Base-by-base conservation (phyloP, 1,284 basidiomycete species). In the Malassezia vespertilionis region DNA sequence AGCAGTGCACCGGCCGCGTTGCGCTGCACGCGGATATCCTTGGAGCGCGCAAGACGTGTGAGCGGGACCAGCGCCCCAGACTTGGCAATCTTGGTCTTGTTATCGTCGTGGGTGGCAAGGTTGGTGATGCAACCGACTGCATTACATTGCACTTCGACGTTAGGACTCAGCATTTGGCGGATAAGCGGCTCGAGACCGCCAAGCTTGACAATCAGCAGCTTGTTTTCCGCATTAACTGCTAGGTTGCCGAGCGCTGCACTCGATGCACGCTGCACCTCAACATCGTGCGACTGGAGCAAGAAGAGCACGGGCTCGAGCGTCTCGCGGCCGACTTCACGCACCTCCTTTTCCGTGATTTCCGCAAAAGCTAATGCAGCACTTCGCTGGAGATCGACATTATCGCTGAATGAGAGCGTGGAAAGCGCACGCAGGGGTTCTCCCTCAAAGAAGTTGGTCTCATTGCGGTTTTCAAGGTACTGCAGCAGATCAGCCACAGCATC, bases 111-210 rank as follows among this genome's bases (percentile, higher is more conserved):
- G 2, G 91, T 97, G 15, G 93, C 93, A 44, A 99, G 78, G 72
- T 99, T 99, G 28, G 93, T 99, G 46, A 99, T 90, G 72, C 93
- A 97, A 28, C 93, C 93, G 28, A 99, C 93, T n/a, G 93, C 93
- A 69, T 99, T 99, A 76, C 93, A 99, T 73, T 97, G 93, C 2
- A 99, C 93, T 72, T 99, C 93, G 32, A 97, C 91, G 69, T 97
- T 99, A 5, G 91, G 90, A 63, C 86, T 90, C 46, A 96, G 81
- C 93, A 99, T 97, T 73, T 97, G 93, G 49, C 90, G 82, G 68
- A 97, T 97, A 63, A 99, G 78, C 43, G 91, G 93, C 72, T 99
- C 93, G 33, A 99, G 80, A 41, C 93, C 93, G 40, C 91, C 91
- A 37, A 99, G 80, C 72, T 91, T 90, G 61, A 99, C 93, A 60